Conservation (phyloP, 495 filamentous ascomycete species). For the Podospora fimiseda region DNA sequence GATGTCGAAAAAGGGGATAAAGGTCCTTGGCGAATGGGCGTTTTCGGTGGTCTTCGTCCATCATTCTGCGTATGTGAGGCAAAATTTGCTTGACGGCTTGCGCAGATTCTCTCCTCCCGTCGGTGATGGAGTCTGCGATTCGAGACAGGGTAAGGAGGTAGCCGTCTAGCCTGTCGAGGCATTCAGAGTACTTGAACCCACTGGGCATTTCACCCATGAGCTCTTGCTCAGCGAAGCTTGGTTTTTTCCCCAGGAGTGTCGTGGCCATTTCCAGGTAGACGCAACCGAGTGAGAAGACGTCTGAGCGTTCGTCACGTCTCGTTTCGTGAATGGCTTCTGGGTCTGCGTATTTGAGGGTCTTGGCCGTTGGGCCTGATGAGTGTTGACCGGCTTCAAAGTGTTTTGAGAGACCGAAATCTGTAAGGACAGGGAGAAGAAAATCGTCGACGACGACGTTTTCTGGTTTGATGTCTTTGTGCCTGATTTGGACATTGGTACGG, state of each 20-base stretch:
- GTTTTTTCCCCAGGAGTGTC: constrained; percentile 28
- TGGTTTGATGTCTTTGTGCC: constrained; percentile 45
- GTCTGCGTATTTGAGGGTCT: constrained; percentile 39
- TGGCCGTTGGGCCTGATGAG: constrained; percentile 25
- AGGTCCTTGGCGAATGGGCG: constrained; percentile 25
- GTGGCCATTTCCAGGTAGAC: constrained; percentile 42
- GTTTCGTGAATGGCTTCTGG: constrained; percentile 38
- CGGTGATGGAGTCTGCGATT: constrained; percentile 7
- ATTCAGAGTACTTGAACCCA: constrained; percentile 25
- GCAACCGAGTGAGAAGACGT: constrained; percentile 46
- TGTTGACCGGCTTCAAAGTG: constrained; percentile 32
- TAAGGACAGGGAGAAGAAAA: constrained; percentile 27
- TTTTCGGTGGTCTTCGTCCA: constrained; percentile 15
- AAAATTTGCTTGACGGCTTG: constrained; percentile 21
- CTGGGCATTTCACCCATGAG: constrained; percentile 1
- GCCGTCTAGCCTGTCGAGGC: constrained; percentile 16
- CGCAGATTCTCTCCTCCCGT: constrained; percentile 5
- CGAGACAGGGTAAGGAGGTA: constrained; percentile 15
- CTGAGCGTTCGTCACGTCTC: constrained; percentile 35
- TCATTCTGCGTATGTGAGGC: constrained; percentile 23
- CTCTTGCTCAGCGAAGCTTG: constrained; percentile 23
- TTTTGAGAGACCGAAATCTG: constrained; percentile 42
- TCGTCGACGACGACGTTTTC: constrained; percentile 40
- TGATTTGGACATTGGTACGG: constrained; percentile 23
- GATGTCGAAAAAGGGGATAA: constrained; percentile 25